A percentile compares a stretch with the other conserved stretches of the same genome.
Evolutionary conservation across 2,329 filamentous ascomycete genomes (phyloP).

Genomic region (Arthroderma sp.): DNA sequence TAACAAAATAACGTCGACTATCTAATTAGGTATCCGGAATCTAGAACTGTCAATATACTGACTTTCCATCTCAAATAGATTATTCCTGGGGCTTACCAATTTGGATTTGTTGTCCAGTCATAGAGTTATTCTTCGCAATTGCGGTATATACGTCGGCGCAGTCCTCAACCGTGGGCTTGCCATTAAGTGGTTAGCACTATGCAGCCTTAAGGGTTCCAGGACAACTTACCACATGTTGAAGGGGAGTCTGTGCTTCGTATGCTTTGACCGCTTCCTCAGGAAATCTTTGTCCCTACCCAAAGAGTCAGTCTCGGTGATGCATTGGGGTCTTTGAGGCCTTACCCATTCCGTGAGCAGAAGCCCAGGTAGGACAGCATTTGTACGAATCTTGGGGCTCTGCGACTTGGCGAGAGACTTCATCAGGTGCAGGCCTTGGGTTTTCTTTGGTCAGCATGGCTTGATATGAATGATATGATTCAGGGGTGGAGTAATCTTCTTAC

Average conservation of each 20-base stretch:
- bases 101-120: constrained; percentile 33
- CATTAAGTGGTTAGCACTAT: constrained; percentile 7
- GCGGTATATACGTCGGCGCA: constrained; percentile 28
- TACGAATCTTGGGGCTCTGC: constrained; percentile 48
- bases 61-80: neutral
- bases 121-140: constrained; percentile 32
- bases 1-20: constrained; percentile 5
- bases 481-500: constrained; percentile 21
- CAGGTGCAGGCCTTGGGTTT: constrained; percentile 42
- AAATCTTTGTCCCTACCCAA: constrained; percentile 41
- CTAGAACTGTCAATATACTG: constrained; percentile 12
- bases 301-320: neutral
- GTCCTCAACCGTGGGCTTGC: constrained; percentile 30
- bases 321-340: constrained; percentile 1
- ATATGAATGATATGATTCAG: neutral
- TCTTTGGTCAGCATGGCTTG: constrained; percentile 3
- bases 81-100: constrained; percentile 23
- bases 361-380: constrained; percentile 53
- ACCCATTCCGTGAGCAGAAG: constrained; percentile 57
- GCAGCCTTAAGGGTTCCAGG: neutral
- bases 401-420: constrained; percentile 52
- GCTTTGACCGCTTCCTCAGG: constrained; percentile 43
- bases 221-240: constrained; percentile 45
- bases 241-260: constrained; percentile 41
- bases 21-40: constrained; percentile 21